Evolutionary conservation across 1,139 yeast genomes (phyloP).

Genomic region (Pichia sp.): DNA sequence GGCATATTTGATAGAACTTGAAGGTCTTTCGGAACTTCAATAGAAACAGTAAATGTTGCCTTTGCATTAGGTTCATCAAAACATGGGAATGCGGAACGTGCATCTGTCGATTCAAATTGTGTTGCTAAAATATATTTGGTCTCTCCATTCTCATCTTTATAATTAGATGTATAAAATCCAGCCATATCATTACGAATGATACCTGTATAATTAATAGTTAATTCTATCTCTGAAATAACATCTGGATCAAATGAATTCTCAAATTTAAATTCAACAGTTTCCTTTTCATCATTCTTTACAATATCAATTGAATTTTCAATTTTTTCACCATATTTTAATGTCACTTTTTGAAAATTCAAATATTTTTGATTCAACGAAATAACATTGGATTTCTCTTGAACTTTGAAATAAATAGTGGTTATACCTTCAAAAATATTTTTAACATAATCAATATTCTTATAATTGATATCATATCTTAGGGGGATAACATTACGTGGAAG

Average conservation of each 20-base stretch:
- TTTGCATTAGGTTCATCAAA: slow-evolving; percentile 82
- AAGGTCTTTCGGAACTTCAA: slow-evolving; percentile 51
- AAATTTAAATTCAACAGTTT: slow-evolving; percentile 56
- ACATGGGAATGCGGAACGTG: slow-evolving; percentile 87
- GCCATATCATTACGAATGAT: slow-evolving; percentile 63
- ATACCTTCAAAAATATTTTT: slow-evolving; percentile 34
- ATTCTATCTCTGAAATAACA: slow-evolving; percentile 32
- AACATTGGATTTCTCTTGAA: slow-evolving; percentile 31
- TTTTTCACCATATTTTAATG: slow-evolving; percentile 16
- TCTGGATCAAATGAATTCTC: slow-evolving; percentile 27
- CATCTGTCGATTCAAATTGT: slow-evolving; percentile 86
- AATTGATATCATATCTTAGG: slow-evolving; percentile 36
- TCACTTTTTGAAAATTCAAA: slow-evolving; percentile 24
- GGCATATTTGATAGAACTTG: slow-evolving; percentile 82
- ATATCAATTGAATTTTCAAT: slow-evolving; percentile 14
- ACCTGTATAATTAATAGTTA: slow-evolving; percentile 40
- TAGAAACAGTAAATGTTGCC: slow-evolving; percentile 64
- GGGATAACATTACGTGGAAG: slow-evolving; percentile 40
- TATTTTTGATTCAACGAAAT: slow-evolving; percentile 37
- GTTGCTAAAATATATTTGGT: slow-evolving; percentile 68
- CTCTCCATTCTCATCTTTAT: slow-evolving; percentile 39
- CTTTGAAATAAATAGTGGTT: slow-evolving; percentile 35
- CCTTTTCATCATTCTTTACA: slow-evolving; percentile 34
- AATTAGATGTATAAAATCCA: slow-evolving; percentile 76
- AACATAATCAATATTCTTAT: slow-evolving; percentile 32